phyloP scores from a whole-genome alignment of 2,329 filamentous ascomycete genomes.

The Dothideomycetes sp. region DNA sequence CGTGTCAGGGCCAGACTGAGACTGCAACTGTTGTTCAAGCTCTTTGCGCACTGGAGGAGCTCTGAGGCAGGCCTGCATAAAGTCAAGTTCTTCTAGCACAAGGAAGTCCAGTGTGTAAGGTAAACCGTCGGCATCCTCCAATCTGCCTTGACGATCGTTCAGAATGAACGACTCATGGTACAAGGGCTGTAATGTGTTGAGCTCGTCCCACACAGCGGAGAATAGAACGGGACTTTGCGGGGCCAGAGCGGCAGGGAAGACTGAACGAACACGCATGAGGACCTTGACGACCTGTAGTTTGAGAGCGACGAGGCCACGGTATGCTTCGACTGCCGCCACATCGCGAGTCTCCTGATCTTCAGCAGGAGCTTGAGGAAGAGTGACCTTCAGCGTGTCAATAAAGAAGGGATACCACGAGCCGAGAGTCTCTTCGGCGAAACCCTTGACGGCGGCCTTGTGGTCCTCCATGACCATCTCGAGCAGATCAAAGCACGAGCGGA shows the following conservation, averaged over 20 bases:
- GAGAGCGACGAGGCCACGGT: slow-evolving; percentile 74
- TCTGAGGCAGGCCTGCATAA: slow-evolving; percentile 82
- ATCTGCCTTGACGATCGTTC: slow-evolving; percentile 72
- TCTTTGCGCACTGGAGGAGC: slow-evolving; percentile 83
- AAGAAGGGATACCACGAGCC: slow-evolving; percentile 82
- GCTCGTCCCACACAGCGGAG: slow-evolving; percentile 79
- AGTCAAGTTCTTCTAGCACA: slow-evolving; percentile 87
- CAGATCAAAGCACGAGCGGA: slow-evolving; percentile 85
- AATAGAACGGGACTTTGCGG: slow-evolving; percentile 78
- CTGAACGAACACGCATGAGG: slow-evolving; percentile 74
- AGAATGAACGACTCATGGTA: slow-evolving; percentile 82
- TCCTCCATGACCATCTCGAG: slow-evolving; percentile 96
- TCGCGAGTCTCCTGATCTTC: slow-evolving; percentile 53
- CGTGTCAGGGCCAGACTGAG: slow-evolving; percentile 53
- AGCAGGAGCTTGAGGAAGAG: slow-evolving; percentile 53
- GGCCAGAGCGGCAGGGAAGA: slow-evolving; percentile 74
- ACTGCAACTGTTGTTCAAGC: slow-evolving; percentile 67
- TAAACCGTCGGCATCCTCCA: slow-evolving; percentile 85
- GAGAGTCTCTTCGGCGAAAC: slow-evolving; percentile 80
- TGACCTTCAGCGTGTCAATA: slow-evolving; percentile 63
- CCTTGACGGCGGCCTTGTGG: slow-evolving; percentile 74
- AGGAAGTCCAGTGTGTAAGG: slow-evolving; percentile 92
- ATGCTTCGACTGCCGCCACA: slow-evolving; percentile 52
- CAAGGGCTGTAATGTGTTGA: slow-evolving; percentile 59
- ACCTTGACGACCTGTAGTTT: slow-evolving; percentile 90